phyloP scores from a whole-genome alignment of 2,329 filamentous ascomycete species.

The Diplodia scrobiculata region DNA sequence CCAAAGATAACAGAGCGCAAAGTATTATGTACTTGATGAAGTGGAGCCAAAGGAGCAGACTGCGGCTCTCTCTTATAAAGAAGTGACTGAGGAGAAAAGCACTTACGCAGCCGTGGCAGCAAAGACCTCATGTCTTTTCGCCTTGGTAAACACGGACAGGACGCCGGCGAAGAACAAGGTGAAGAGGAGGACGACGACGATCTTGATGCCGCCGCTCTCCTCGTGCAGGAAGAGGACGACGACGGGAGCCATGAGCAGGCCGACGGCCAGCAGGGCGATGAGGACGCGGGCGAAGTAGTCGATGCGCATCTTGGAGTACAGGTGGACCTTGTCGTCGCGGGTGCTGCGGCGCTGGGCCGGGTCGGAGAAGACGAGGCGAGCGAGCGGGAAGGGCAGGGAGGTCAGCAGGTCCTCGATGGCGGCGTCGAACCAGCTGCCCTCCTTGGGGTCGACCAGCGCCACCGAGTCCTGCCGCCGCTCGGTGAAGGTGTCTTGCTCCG shows the following conservation, averaged over 20 bases:
- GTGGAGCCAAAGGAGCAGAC: neutral
- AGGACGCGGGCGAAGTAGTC: slow-evolving; percentile 33
- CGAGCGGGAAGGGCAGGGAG: neutral
- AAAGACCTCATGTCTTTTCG: slow-evolving; percentile 35
- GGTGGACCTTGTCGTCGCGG: slow-evolving; percentile 26
- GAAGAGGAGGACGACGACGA: slow-evolving; percentile 32
- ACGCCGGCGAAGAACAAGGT: slow-evolving; percentile 33
- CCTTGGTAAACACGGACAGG: slow-evolving; percentile 33
- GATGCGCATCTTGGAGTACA: slow-evolving; percentile 32
- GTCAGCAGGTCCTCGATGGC: slow-evolving; percentile 25
- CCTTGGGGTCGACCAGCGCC: slow-evolving; percentile 27
- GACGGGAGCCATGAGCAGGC: slow-evolving; percentile 34
- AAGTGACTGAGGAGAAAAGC: neutral
- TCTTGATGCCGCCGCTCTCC: slow-evolving; percentile 31
- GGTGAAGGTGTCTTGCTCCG: slow-evolving; percentile 23
- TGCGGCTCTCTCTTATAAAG: neutral
- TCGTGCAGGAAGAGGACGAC: slow-evolving; percentile 31
- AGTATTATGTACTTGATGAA: neutral
- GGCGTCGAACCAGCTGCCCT: slow-evolving; percentile 31
- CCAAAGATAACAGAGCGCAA: neutral
- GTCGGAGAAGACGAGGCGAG: slow-evolving; percentile 30
- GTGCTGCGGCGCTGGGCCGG: slow-evolving; percentile 31
- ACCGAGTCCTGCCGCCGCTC: slow-evolving; percentile 30
- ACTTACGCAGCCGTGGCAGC: slow-evolving; percentile 36
- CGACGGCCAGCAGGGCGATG: slow-evolving; percentile 35